Percentiles rank a stretch among this genome's conserved stretches.
Conservation (phyloP, 345 rosid species). For the Aegle marmelos region DNA sequence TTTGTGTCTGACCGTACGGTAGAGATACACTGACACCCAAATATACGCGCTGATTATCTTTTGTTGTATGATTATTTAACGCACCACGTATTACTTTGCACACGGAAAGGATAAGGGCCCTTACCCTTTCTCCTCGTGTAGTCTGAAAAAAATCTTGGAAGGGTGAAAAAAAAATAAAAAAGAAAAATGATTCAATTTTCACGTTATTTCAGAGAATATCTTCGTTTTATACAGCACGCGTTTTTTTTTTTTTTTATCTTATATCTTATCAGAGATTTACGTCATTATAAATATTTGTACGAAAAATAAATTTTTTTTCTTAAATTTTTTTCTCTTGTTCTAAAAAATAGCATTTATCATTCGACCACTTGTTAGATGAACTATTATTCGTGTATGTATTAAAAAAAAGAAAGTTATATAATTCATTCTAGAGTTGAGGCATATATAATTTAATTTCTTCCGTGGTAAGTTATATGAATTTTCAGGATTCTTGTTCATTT, state of each 20-base stretch:
- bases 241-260: no score
- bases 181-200: no score
- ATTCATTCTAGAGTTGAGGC: not conserved
- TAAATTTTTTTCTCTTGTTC: no score
- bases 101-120: not conserved
- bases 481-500: not conserved
- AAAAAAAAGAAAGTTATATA: not conserved
- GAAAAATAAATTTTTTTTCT: no score
- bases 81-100: not conserved
- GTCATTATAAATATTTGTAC: no score
- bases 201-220: no score
- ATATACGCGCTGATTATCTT: not conserved
- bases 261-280: no score
- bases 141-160: not conserved
- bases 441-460: not conserved
- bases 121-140: not conserved
- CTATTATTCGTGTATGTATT: no score
- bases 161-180: no score
- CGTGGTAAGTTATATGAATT: not conserved
- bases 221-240: no score
- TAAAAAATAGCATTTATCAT: no score
- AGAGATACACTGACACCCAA: slow-evolving; percentile 1
- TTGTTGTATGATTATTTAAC: not conserved
- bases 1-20: slow-evolving; percentile 2
- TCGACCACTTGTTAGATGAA: no score